Evolutionary conservation across 371 early-diverging fungal genomes (phyloP).

Genomic region (Mucor sp.): DNA sequence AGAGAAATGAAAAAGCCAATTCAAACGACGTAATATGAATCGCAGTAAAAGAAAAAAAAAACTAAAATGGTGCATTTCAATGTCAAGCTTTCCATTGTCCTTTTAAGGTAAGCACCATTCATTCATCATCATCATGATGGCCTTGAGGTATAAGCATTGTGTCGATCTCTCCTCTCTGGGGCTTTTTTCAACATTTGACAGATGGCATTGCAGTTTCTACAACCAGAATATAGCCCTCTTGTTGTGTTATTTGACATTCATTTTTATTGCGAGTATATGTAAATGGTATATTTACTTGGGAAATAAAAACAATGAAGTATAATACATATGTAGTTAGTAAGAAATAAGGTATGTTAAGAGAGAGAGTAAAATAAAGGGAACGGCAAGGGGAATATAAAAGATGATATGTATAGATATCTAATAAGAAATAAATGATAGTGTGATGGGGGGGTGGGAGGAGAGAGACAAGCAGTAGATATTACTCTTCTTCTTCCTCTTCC

Average conservation of each 20-base stretch:
- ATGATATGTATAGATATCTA: not conserved
- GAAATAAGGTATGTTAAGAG: not conserved
- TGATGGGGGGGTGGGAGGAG: not conserved
- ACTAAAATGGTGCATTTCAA: no score
- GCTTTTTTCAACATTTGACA: no score
- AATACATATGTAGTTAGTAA: conserved; percentile 3
- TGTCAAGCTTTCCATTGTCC: no score
- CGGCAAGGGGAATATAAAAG: not conserved
- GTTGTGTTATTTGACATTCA: no score
- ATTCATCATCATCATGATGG: no score
- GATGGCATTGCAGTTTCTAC: no score
- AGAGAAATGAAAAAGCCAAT: not conserved
- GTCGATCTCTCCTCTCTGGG: no score
- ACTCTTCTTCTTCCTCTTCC: conserved; percentile 68
- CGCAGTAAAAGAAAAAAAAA: not conserved
- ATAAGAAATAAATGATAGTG: conserved; percentile 1
- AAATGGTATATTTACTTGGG: not conserved
- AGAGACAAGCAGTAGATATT: not conserved
- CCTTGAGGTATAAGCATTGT: no score
- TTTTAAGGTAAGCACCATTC: no score
- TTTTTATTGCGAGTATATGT: not conserved
- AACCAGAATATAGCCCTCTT: no score
- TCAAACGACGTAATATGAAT: conserved; percentile 1
- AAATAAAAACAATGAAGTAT: not conserved
- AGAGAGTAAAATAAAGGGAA: not conserved